phyloP scores from a whole-genome alignment of 805 yeast species.

The Citeromyces nyonsensis region DNA sequence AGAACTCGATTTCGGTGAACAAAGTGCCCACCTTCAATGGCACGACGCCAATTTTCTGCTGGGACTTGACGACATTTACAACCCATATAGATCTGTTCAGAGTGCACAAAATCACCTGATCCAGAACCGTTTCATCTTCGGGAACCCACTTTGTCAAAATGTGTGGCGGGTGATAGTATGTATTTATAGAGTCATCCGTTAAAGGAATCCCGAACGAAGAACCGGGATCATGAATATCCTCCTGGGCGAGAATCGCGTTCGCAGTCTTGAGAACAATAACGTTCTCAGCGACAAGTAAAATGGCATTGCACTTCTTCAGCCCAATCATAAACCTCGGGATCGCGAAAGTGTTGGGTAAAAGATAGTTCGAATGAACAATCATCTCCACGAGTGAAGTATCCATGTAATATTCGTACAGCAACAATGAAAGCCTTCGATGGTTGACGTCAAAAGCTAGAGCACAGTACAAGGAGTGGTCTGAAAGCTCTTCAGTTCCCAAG shows the following conservation, averaged over 20 bases:
- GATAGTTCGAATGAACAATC: conserved; percentile 7
- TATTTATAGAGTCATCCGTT: too few species aligned
- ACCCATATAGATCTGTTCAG: too few species aligned
- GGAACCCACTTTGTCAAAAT: too few species aligned
- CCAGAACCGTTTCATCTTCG: too few species aligned
- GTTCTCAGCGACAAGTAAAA: conserved; percentile 11
- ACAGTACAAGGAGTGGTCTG: conserved; percentile 7
- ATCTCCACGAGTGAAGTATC: conserved; percentile 4
- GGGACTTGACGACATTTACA: too few species aligned
- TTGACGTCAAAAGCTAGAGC: conserved; percentile 8
- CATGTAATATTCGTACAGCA: conserved; percentile 9
- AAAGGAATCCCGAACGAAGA: too few species aligned
- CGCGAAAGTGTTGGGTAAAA: conserved; percentile 11
- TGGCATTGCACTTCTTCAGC: conserved; percentile 8
- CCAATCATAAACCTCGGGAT: conserved; percentile 13
- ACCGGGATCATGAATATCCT: conserved; percentile 9
- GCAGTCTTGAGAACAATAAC: conserved; percentile 10
- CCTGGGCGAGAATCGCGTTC: conserved; percentile 8
- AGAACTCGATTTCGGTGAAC: too few species aligned
- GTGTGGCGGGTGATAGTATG: too few species aligned
- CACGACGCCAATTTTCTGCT: too few species aligned
- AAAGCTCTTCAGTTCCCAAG: conserved; percentile 7
- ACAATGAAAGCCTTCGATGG: conserved; percentile 9
- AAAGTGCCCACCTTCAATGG: too few species aligned
- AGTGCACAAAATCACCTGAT: too few species aligned